Conservation (phyloP, 495 filamentous ascomycete species). For the Mytilinidion resinicola region DNA sequence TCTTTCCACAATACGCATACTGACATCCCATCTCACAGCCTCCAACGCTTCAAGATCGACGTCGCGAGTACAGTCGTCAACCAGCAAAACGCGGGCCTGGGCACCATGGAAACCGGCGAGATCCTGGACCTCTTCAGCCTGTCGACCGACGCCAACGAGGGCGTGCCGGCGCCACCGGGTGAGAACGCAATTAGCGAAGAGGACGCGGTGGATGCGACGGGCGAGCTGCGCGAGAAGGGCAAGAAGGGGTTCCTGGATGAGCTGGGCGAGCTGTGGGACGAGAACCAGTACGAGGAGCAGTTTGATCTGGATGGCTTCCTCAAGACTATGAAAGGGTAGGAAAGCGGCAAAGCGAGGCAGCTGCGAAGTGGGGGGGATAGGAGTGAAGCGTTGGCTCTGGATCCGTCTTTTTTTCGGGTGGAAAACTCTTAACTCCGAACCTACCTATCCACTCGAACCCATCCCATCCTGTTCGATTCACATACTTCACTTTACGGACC, state of each 20-base stretch:
- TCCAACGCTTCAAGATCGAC: conserved; percentile 99
- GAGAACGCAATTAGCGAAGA: conserved; percentile 62
- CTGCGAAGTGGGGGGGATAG: too few relatives aligned
- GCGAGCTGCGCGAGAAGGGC: conserved; percentile 87
- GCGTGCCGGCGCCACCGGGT: conserved; percentile 53
- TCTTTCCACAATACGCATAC: neutral
- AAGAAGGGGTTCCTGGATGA: conserved; percentile 96
- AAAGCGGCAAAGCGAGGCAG: neutral
- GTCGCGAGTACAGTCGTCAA: conserved; percentile 97
- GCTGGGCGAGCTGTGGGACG: conserved; percentile 92
- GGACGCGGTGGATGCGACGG: conserved; percentile 89
- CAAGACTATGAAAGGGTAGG: conserved; percentile 68
- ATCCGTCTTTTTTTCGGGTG: too few relatives aligned
- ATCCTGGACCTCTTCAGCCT: conserved; percentile 95
- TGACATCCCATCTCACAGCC: conserved; percentile 41
- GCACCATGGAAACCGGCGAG: conserved; percentile 96
- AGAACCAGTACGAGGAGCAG: conserved; percentile 91
- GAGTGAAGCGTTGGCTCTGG: too few relatives aligned
- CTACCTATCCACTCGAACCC: too few relatives aligned
- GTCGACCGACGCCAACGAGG: conserved; percentile 56
- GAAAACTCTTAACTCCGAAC: too few relatives aligned
- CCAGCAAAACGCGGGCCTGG: conserved; percentile 93
- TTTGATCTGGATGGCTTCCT: conserved; percentile 92
- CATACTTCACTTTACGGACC: too few relatives aligned
- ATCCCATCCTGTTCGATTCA: too few relatives aligned